Conservation (phyloP, 1,139 yeast genomes). For the Wickerhamomyces sp. region DNA sequence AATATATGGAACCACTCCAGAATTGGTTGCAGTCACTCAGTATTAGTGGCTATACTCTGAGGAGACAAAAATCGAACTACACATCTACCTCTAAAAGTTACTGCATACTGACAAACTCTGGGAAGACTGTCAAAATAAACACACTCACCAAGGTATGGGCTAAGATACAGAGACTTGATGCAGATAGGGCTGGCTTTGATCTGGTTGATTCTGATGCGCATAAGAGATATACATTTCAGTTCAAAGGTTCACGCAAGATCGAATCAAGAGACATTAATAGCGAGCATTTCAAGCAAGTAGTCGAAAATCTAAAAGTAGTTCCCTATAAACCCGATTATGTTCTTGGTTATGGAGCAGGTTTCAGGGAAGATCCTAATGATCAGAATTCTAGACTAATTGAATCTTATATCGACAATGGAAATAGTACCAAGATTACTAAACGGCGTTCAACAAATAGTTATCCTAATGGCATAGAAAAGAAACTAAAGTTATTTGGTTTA, state of each 20-base stretch:
- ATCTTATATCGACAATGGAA: not conserved
- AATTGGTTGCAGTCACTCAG: conserved; percentile 6
- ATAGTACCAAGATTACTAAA: too few species aligned
- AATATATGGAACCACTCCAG: conserved; percentile 5
- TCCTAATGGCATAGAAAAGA: too few species aligned
- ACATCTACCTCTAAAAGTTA: not conserved
- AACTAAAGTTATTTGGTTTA: too few species aligned
- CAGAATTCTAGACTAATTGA: conserved; percentile 1
- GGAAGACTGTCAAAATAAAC: conserved; percentile 1
- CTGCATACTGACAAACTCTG: conserved; percentile 5
- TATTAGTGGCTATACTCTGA: not conserved
- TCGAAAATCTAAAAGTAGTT: not conserved
- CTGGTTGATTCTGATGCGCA: conserved; percentile 2
- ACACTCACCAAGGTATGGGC: not conserved
- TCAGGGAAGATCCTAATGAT: conserved; percentile 1
- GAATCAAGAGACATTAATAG: not conserved
- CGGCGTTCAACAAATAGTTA: too few species aligned
- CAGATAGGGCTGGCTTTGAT: too few species aligned
- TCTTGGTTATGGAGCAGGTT: conserved; percentile 1
- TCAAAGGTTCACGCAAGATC: conserved; percentile 3
- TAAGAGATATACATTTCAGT: not conserved
- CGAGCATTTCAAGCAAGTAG: not conserved
- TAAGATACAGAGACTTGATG: conserved; percentile 2
- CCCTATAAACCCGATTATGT: conserved; percentile 1
- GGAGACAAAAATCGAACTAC: not conserved